Percentiles rank a stretch among this genome's conserved stretches.
phyloP scores from a whole-genome alignment of 371 early-diverging fungal species.

The Batrachochytrium dendrobatidis region DNA sequence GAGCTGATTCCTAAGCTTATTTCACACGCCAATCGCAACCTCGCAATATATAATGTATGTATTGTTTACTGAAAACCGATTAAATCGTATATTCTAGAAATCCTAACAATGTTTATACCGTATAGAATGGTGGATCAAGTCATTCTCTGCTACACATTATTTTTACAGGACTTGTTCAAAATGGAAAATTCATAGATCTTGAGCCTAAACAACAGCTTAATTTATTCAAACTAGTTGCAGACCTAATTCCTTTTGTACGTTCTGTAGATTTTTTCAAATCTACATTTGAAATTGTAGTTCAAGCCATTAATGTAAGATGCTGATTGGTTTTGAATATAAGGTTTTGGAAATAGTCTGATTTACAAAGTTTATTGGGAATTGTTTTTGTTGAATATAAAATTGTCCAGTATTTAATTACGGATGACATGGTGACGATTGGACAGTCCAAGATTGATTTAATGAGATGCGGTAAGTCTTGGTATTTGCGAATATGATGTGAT shows the following conservation, averaged over 20 bases:
- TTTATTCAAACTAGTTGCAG: constrained; percentile 1
- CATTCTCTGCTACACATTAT: background rate
- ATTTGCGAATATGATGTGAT: no score
- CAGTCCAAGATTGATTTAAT: no score
- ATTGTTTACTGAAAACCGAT: background rate
- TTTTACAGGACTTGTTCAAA: background rate
- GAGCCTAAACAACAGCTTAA: background rate
- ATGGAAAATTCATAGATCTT: background rate
- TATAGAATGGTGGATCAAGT: background rate
- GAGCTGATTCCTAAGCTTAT: background rate
- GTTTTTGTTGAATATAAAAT: no score
- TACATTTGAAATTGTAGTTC: no score
- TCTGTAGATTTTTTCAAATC: no score
- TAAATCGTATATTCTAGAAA: background rate
- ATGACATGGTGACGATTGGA: no score
- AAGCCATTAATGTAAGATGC: no score
- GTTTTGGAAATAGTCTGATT: no score
- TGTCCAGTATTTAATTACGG: no score
- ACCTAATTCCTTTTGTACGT: background rate
- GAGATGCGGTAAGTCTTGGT: no score
- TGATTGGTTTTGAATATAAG: no score
- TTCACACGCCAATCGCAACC: background rate
- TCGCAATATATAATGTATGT: background rate
- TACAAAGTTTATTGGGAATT: no score
- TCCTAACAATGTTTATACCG: background rate